phyloP scores from a whole-genome alignment of 306 rosid genomes.

The Geum urbanum region DNA sequence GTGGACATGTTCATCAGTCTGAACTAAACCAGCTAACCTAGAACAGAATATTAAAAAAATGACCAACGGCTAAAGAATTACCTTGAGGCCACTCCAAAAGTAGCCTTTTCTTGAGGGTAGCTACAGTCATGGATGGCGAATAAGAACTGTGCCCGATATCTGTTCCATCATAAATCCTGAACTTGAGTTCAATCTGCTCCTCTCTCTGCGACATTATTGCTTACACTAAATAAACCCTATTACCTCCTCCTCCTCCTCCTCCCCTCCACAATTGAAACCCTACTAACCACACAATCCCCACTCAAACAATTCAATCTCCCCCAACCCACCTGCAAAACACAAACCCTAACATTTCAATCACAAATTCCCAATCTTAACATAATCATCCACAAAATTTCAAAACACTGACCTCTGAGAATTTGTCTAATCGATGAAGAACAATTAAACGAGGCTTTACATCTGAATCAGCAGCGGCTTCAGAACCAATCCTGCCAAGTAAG shows the following conservation, averaged over 20 bases:
- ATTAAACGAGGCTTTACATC: constrained; percentile 39
- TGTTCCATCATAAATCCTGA: constrained; percentile 72
- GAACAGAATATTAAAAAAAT: background rate
- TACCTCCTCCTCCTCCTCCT: constrained; percentile 2
- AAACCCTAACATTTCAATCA: constrained; percentile 5
- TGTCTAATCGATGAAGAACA: constrained; percentile 30
- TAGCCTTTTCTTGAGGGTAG: constrained; percentile 59
- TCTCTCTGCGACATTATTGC: constrained; percentile 50
- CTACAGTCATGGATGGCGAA: constrained; percentile 44
- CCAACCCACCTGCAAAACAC: constrained; percentile 41
- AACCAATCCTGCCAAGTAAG: constrained; percentile 44
- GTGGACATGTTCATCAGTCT: background rate
- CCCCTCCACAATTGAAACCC: constrained; percentile 33
- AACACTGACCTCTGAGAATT: constrained; percentile 33
- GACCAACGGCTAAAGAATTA: constrained; percentile 13
- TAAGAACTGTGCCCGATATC: constrained; percentile 57
- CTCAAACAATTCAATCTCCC: constrained; percentile 24
- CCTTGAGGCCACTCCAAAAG: constrained; percentile 78
- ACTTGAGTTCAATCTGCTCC: constrained; percentile 51
- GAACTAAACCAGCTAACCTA: background rate
- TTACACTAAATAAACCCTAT: background rate
- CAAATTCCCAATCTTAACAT: background rate
- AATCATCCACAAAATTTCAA: background rate
- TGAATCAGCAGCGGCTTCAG: constrained; percentile 36
- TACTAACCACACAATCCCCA: constrained; percentile 28